A percentile compares a stretch with the other conserved stretches of the same genome.
These are phyloP conservation scores for Russula brevipes DNA, from an alignment of 768 basidiomycete genomes.

Conservation along the genomic window DNA sequence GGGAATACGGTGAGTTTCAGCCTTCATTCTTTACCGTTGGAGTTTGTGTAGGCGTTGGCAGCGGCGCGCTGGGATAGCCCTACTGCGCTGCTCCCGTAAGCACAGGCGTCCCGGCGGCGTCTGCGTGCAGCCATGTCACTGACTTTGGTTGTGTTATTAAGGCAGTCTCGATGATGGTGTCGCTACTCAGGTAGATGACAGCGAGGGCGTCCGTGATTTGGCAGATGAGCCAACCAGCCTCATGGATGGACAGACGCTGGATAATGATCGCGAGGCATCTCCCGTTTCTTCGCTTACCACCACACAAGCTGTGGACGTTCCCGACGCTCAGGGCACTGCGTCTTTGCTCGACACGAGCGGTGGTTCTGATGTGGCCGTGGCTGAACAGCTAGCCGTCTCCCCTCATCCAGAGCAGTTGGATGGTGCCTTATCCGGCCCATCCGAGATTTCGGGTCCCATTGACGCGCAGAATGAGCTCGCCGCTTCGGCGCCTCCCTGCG, in stretches of 20 bases:
- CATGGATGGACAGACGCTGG: slow-evolving; percentile 24
- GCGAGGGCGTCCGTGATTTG: slow-evolving; percentile 24
- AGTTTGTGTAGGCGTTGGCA: slow-evolving; percentile 30
- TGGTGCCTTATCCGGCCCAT: slow-evolving; percentile 12
- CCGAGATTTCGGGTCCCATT: slow-evolving; percentile 6
- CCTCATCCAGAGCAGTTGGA: slow-evolving; percentile 22
- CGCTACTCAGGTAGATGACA: slow-evolving; percentile 26
- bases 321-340: slow-evolving; percentile 14
- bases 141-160: slow-evolving; percentile 50
- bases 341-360: slow-evolving; percentile 12
- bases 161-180: slow-evolving; percentile 42
- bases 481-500: slow-evolving; percentile 15
- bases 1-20: slow-evolving; percentile 33
- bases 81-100: slow-evolving; percentile 22
- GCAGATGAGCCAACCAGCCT: slow-evolving; percentile 21
- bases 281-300: slow-evolving; percentile 11
- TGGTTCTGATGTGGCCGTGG: slow-evolving; percentile 11
- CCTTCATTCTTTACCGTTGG: slow-evolving; percentile 23
- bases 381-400: slow-evolving; percentile 1
- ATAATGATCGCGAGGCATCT: slow-evolving; percentile 23
- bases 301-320: slow-evolving; percentile 18
- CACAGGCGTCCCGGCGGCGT: slow-evolving; percentile 22
- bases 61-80: slow-evolving; percentile 30
- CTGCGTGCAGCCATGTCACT: slow-evolving; percentile 49
- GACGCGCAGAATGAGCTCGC: slow-evolving; percentile 15